Base-by-base conservation (phyloP, 805 yeast genomes). In the Candida odintsovae region DNA sequence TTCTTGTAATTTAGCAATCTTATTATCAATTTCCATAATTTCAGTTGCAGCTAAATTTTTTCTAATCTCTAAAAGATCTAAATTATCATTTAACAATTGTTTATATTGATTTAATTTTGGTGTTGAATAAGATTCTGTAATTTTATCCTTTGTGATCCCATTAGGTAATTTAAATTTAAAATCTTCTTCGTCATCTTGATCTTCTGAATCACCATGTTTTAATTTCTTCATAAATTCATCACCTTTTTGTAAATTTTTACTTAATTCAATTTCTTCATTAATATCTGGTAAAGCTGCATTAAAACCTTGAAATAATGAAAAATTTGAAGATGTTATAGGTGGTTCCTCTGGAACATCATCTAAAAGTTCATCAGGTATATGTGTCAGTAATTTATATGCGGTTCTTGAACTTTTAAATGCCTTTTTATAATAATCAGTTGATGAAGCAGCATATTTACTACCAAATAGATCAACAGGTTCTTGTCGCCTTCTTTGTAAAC, bases 281-380 rank as follows among this genome's bases (percentile, higher is more conserved):
- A 76, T 64, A 16, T 75, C 75, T 1, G 80, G 80, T 31, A 74
- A 59, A 1, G 77, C 68, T 4, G 88, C 86, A 55, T 72, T 71
- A 58, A 85, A 82, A 1, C 90, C 90, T 62, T 84, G 90, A 56
- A 76, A 82, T 20, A 85, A 63, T 3, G 89, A 78, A 51, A 77
- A 78, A 10, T 60, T 75, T 7, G 62, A 55, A 16, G 58, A 58
- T n/a, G 55, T 33, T 13, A 46, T 42, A 26, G 51, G 56, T 25
- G 43, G 37, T 39, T 50, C 60, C 6, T 47, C 48, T 9, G 87
- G 86, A 16, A 82, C 63, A 43, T 81, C 79, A 8, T 65, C 59
- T 29, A 86, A 66, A 51, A 84, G 55, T 31, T 82, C 86, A 52
- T 81, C 86, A 16, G 86, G 76, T n/a, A 84, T 68, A 43, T 72